phyloP scores from a whole-genome alignment of 2,329 filamentous ascomycete genomes.

The Apiospora saccharicola region DNA sequence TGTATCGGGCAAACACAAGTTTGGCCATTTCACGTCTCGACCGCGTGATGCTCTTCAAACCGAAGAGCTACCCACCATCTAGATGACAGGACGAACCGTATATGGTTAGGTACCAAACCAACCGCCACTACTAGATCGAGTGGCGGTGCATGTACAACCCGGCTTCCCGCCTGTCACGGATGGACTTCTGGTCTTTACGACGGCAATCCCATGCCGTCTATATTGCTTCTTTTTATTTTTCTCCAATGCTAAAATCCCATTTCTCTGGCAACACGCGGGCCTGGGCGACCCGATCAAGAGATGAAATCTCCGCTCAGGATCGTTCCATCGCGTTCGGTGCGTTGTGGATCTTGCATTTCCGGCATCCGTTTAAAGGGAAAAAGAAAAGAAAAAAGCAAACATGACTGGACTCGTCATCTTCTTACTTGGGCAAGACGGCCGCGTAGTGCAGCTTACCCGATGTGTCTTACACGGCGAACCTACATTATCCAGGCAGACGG shows the following conservation, averaged over 20 bases:
- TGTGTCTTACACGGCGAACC: background rate
- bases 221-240: background rate
- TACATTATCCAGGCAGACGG: background rate
- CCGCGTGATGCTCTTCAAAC: background rate
- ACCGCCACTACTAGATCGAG: background rate
- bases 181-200: background rate
- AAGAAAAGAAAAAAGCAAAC: background rate
- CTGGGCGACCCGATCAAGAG: background rate
- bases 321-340: background rate
- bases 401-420: background rate
- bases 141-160: background rate
- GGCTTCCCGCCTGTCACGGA: background rate
- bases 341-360: background rate
- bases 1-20: background rate
- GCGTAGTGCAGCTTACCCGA: background rate
- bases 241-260: background rate
- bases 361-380: background rate
- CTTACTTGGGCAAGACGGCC: background rate
- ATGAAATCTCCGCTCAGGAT: slow-evolving; percentile 7
- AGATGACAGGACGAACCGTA: background rate
- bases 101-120: background rate
- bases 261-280: background rate
- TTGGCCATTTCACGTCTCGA: background rate
- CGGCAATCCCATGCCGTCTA: background rate
- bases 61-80: background rate